Conservation (phyloP, 2,329 filamentous ascomycete species). For the Neurospora sp. region DNA sequence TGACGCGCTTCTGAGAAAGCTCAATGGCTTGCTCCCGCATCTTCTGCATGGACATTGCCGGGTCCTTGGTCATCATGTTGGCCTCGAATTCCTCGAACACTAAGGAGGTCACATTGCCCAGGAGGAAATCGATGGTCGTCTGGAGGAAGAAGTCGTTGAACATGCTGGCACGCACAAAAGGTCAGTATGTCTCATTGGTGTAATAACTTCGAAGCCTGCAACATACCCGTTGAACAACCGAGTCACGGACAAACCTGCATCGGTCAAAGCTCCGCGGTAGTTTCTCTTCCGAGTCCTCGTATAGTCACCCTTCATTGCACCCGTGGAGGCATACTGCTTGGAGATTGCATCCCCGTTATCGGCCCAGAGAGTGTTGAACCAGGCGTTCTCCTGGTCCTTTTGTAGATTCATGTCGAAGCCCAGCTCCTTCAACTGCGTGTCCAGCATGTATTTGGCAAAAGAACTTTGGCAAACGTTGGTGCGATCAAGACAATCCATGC, state of each 20-base stretch:
- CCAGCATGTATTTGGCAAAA: conserved; percentile 73
- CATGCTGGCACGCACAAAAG: conserved; percentile 52
- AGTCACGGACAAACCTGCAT: conserved; percentile 80
- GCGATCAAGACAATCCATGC: conserved; percentile 95
- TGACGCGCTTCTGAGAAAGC: conserved; percentile 74
- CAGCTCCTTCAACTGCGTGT: conserved; percentile 66
- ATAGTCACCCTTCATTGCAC: conserved; percentile 93
- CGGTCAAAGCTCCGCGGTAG: conserved; percentile 82
- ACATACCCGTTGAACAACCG: conserved; percentile 58
- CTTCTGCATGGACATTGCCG: conserved; percentile 75
- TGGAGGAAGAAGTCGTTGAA: conserved; percentile 98
- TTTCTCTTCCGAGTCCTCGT: conserved; percentile 85
- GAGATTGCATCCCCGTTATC: conserved; percentile 96
- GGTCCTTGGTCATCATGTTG: conserved; percentile 87
- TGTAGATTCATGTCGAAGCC: conserved; percentile 69
- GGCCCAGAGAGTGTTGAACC: conserved; percentile 96
- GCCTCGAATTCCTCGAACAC: conserved; percentile 93
- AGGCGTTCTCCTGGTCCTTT: conserved; percentile 67
- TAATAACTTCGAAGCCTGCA: not conserved
- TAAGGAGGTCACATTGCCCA: conserved; percentile 75
- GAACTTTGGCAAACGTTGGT: conserved; percentile 96
- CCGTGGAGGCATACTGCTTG: conserved; percentile 90
- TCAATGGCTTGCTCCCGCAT: conserved; percentile 86
- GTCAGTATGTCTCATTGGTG: not conserved
- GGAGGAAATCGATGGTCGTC: conserved; percentile 84